Evolutionary conservation across 257 asterid genomes (phyloP).

Genomic region (Solanum neorickii): DNA sequence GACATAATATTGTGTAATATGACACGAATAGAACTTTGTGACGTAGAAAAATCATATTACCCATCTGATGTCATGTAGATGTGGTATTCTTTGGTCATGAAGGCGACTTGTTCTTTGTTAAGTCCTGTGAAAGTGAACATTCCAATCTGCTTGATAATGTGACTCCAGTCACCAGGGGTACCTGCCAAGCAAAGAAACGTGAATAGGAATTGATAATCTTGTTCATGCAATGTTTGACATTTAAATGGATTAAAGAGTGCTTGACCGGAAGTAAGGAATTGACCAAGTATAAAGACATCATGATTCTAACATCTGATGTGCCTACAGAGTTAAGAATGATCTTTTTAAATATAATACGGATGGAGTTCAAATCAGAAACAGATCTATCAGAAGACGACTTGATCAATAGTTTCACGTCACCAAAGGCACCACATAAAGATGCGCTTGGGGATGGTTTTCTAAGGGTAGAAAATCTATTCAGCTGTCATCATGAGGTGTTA

Average conservation of each 20-base stretch:
- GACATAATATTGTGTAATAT: neutral
- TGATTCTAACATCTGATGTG: neutral
- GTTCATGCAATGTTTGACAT: neutral
- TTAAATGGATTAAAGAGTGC: neutral
- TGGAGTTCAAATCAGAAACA: neutral
- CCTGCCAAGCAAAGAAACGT: constrained; percentile 31
- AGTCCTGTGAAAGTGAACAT: constrained; percentile 98
- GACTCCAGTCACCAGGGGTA: constrained; percentile 99
- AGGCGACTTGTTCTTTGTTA: constrained; percentile 63
- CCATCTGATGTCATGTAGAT: constrained; percentile 97
- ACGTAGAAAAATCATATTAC: constrained; percentile 21
- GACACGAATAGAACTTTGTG: neutral
- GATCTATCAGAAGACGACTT: neutral
- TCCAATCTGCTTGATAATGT: constrained; percentile 95
- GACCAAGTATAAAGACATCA: neutral
- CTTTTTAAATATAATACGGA: neutral
- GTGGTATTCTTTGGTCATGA: constrained; percentile 86
- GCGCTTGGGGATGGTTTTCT: neutral
- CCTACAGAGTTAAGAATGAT: neutral
- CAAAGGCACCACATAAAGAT: neutral
- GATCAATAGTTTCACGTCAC: neutral
- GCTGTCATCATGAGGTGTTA: neutral
- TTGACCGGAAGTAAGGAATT: neutral
- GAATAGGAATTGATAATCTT: neutral
- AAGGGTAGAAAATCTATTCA: neutral